Percentiles rank a stretch among this genome's conserved stretches.
Conservation (phyloP, 1,284 basidiomycete genomes). For the Rhodotorula mucilaginosa region DNA sequence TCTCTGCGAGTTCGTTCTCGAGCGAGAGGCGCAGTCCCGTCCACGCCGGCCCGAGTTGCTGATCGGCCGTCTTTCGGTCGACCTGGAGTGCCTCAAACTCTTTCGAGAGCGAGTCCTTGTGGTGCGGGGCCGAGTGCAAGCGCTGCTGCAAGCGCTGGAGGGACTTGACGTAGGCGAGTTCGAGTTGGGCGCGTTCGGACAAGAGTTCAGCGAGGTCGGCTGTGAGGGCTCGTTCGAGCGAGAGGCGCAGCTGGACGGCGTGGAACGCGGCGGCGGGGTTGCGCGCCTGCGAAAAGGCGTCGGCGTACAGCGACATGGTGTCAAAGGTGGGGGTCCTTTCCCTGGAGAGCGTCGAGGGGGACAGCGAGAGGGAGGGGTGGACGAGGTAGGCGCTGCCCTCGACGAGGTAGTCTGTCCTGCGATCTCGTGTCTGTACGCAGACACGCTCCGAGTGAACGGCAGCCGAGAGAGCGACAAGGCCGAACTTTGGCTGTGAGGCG, state of each 20-base stretch:
- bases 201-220: slow-evolving; percentile 52
- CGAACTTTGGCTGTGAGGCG: too few species aligned
- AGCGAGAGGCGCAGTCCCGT: slow-evolving; percentile 5
- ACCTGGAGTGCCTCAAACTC: slow-evolving; percentile 15
- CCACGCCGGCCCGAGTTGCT: slow-evolving; percentile 16
- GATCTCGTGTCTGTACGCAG: not conserved
- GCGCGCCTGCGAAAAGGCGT: slow-evolving; percentile 24
- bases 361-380: not conserved
- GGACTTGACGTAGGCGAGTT: slow-evolving; percentile 54
- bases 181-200: slow-evolving; percentile 53
- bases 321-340: not conserved
- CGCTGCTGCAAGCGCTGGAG: slow-evolving; percentile 53
- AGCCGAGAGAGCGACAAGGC: too few species aligned
- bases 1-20: slow-evolving; percentile 27
- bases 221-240: slow-evolving; percentile 30
- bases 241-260: slow-evolving; percentile 22
- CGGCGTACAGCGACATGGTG: slow-evolving; percentile 24
- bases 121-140: slow-evolving; percentile 44
- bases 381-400: too few species aligned
- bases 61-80: slow-evolving; percentile 2
- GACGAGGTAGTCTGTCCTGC: not conserved
- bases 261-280: slow-evolving; percentile 25
- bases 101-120: slow-evolving; percentile 17
- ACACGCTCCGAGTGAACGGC: too few species aligned
- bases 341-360: too few species aligned